Evolutionary conservation across 2,329 filamentous ascomycete species (phyloP), one percentile per base, ranked within the genome.

Genomic region (Fusarium paranaense): DNA sequence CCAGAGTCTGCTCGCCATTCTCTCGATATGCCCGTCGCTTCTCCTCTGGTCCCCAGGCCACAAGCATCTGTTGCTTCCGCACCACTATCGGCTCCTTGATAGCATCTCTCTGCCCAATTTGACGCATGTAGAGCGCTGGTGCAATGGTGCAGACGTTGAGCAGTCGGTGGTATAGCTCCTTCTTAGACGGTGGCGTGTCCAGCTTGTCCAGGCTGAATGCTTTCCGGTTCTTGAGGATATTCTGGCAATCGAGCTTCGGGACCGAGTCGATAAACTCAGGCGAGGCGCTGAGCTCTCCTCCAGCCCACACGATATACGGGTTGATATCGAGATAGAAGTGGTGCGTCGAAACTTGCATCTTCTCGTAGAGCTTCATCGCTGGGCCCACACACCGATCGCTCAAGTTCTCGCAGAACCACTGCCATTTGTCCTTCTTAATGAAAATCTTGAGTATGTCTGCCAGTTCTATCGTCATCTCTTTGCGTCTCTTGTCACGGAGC

Each of bases 331-430:
- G 78, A 50, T 83, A 81, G 67, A 83, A 85, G 47, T 83, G 78
- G 60, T 83, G 78, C 0, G 81, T 83, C 30, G 83, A 83, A 10
- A 82, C 79, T 25, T 82, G 76, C 30, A 85, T 72, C 72, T 83
- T 83, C 70, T 85, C 82, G 35, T 84, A 81, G 2, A 85, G 76
- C 13, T 61, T 65, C 73, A 85, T 79, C 2, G 84, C 83, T 2
- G 82, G 83, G 37, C 64, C 71, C 60, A 86, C 73, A 61, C 83
- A 81, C 18, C 69, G 61, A 6, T 79, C 72, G 38, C 74, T 75
- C 35, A 80, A 73, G 32, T 72, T 75, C 14, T 73, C 62, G 50
- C 69, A 77, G 64, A 80, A 74, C 62, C 60, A 70, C 2, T 70
- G 64, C 50, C 66, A 72, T 38, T 77, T 75, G 1, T 78, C 78